phyloP scores from a whole-genome alignment of 495 filamentous ascomycete genomes.

The Oidiodendron maius region DNA sequence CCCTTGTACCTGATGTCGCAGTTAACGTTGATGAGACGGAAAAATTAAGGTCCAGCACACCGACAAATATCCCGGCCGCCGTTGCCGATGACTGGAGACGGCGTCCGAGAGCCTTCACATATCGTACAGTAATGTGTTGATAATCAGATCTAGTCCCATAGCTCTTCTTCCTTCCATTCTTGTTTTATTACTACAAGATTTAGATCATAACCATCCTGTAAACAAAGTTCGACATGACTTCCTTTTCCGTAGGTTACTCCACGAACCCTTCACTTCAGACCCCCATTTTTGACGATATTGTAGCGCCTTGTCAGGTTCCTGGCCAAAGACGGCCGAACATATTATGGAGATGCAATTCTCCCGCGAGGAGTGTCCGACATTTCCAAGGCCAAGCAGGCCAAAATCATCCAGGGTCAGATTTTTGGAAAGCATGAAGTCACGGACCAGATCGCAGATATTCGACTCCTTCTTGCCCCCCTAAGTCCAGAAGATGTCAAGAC shows the following conservation, averaged over 20 bases:
- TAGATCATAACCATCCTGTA: no score
- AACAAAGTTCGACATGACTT: slow-evolving; percentile 26
- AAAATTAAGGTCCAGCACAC: no score
- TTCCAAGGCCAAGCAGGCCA: slow-evolving; percentile 57
- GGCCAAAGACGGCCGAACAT: slow-evolving; percentile 65
- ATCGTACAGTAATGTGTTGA: no score
- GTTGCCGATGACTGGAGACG: no score
- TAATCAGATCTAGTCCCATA: no score
- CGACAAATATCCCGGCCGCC: no score
- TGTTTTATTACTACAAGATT: no score
- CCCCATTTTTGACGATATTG: background rate
- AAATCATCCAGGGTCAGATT: slow-evolving; percentile 65
- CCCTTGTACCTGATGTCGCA: background rate
- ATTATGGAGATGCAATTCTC: slow-evolving; percentile 81
- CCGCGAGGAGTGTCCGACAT: slow-evolving; percentile 62
- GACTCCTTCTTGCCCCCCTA: slow-evolving; percentile 62
- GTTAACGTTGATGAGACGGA: no score
- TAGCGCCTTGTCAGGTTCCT: slow-evolving; percentile 78
- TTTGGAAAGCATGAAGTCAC: slow-evolving; percentile 68
- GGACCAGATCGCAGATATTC: slow-evolving; percentile 59
- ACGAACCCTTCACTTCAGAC: background rate
- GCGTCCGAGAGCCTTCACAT: background rate
- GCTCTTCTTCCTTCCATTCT: no score
- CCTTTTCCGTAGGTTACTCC: slow-evolving; percentile 30
- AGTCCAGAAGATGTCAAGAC: slow-evolving; percentile 62